A percentile compares a stretch with the other conserved stretches of the same genome.
These are phyloP conservation scores for Termitomyces sp. DNA, from an alignment of 768 basidiomycete species.

Conservation along the genomic window DNA sequence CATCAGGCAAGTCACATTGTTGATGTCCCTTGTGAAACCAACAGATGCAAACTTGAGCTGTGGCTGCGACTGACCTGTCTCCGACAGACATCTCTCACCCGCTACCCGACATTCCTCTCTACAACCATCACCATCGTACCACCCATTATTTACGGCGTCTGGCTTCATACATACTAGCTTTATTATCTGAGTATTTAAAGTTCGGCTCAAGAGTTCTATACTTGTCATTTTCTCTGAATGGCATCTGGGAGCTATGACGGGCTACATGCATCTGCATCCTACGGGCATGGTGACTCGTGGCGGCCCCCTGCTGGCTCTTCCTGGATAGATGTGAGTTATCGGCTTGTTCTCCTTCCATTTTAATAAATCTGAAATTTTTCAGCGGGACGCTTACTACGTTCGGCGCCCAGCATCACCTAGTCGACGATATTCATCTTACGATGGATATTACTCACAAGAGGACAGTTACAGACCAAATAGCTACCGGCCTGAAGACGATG, in stretches of 20 bases:
- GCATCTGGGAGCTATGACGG: slow-evolving; percentile 38
- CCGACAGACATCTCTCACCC: background rate
- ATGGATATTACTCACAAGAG: slow-evolving; percentile 43
- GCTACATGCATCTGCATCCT: slow-evolving; percentile 26
- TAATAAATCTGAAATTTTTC: slow-evolving; percentile 6
- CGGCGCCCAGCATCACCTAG: slow-evolving; percentile 48
- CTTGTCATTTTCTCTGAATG: slow-evolving; percentile 24
- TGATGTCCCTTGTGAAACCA: slow-evolving; percentile 20
- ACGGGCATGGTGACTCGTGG: slow-evolving; percentile 28
- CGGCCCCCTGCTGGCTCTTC: slow-evolving; percentile 25
- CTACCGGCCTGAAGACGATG: slow-evolving; percentile 18
- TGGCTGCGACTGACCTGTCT: slow-evolving; percentile 19
- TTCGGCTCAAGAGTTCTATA: background rate
- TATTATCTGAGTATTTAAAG: background rate
- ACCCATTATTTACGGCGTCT: background rate
- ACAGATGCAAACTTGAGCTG: slow-evolving; percentile 27
- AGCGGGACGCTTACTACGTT: slow-evolving; percentile 31
- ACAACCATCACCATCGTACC: background rate
- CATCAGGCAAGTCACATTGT: slow-evolving; percentile 4
- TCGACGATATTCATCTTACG: slow-evolving; percentile 40
- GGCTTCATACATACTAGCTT: background rate
- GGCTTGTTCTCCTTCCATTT: background rate
- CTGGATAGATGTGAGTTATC: slow-evolving; percentile 37
- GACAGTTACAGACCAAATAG: slow-evolving; percentile 15
- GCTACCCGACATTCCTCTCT: background rate